Conservation (phyloP, 1,139 yeast species). For the Hyphopichia buzzinii region DNA sequence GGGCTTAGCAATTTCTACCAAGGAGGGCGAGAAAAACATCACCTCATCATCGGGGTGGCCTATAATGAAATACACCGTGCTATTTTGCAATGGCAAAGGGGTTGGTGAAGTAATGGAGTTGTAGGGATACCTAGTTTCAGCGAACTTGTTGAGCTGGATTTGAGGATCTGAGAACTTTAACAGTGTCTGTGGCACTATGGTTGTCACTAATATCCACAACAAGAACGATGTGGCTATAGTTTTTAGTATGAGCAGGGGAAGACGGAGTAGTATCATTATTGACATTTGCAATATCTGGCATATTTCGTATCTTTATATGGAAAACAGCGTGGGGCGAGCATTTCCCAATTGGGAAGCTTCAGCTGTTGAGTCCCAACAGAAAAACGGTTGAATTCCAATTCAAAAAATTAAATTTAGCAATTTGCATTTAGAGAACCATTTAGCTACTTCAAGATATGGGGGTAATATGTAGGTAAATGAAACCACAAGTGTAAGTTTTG, state of each 20-base stretch:
- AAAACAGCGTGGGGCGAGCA: too few species aligned
- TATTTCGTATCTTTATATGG: too few species aligned
- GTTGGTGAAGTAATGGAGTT: slow-evolving; percentile 37
- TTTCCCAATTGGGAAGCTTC: too few species aligned
- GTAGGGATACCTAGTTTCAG: slow-evolving; percentile 28
- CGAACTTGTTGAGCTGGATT: slow-evolving; percentile 24
- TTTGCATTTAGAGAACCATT: too few species aligned
- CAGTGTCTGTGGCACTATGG: slow-evolving; percentile 38
- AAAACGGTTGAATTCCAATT: too few species aligned
- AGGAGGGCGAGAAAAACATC: slow-evolving; percentile 91
- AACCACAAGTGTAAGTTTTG: too few species aligned
- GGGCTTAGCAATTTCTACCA: slow-evolving; percentile 51
- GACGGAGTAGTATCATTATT: slow-evolving; percentile 11
- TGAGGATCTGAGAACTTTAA: slow-evolving; percentile 28
- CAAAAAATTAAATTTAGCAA: too few species aligned
- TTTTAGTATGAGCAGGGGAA: slow-evolving; percentile 17
- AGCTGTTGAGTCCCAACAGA: too few species aligned
- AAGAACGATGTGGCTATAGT: slow-evolving; percentile 22
- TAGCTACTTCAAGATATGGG: too few species aligned
- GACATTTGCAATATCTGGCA: too few species aligned
- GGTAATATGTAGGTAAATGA: too few species aligned
- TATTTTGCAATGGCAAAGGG: slow-evolving; percentile 32
- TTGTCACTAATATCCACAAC: slow-evolving; percentile 40
- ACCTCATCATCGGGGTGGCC: slow-evolving; percentile 99
- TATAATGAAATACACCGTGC: slow-evolving; percentile 54